phyloP scores from a whole-genome alignment of 352 stramenopile species.

The Globisporangium radiosum region DNA sequence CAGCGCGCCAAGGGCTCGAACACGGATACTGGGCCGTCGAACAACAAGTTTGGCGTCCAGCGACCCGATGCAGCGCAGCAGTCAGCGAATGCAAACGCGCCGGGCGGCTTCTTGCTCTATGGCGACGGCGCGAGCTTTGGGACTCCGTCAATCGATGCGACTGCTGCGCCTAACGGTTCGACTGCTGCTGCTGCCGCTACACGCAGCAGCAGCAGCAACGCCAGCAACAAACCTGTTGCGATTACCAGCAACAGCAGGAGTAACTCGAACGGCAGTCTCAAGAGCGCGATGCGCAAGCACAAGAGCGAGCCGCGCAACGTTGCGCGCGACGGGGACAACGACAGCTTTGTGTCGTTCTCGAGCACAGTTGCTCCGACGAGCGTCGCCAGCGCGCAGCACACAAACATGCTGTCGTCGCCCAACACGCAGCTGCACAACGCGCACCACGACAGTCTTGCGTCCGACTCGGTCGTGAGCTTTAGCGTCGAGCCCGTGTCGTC shows the following conservation, averaged over 20 bases:
- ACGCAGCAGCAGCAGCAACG: not conserved
- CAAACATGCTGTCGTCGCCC: conserved; percentile 17
- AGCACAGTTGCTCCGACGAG: conserved; percentile 6
- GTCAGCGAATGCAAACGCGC: conserved; percentile 1
- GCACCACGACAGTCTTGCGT: conserved; percentile 40
- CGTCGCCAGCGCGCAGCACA: conserved; percentile 1
- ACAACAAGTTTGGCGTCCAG: conserved; percentile 33
- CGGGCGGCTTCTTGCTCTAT: conserved; percentile 20
- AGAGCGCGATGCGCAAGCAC: conserved; percentile 12
- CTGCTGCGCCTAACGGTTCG: not conserved
- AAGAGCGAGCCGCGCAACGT: conserved; percentile 14
- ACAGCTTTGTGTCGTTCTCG: conserved; percentile 17
- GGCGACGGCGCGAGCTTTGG: conserved; percentile 12
- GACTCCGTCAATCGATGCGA: conserved; percentile 5
- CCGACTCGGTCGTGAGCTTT: conserved; percentile 24
- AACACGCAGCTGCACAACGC: conserved; percentile 7
- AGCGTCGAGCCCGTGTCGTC: conserved; percentile 24
- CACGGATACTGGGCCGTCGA: conserved; percentile 26
- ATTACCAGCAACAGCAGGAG: not conserved
- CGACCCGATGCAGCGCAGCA: conserved; percentile 9
- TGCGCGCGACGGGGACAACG: not conserved
- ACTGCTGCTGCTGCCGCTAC: not conserved
- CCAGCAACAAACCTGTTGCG: not conserved
- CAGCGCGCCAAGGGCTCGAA: conserved; percentile 36
- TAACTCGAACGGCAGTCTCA: not conserved